phyloP scores from a whole-genome alignment of 2,329 filamentous ascomycete genomes.

The Aspergillus fumigatus region DNA sequence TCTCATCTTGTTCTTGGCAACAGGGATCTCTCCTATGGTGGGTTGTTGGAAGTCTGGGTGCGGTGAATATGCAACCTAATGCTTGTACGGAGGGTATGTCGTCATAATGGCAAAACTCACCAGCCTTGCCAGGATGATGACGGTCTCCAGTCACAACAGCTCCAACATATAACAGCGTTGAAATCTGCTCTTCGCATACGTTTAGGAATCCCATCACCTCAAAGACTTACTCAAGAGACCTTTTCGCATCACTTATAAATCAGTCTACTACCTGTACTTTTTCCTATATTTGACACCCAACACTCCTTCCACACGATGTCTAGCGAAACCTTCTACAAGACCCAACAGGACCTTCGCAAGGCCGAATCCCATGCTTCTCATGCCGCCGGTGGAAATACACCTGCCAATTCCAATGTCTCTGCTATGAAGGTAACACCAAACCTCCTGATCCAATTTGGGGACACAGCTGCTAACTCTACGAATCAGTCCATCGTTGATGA shows the following conservation, averaged over 20 bases:
- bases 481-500: conserved; percentile 37
- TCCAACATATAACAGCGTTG: background rate
- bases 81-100: background rate
- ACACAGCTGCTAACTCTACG: conserved; percentile 3
- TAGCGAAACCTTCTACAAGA: conserved; percentile 45
- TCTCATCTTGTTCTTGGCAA: background rate
- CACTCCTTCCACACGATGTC: conserved; percentile 21
- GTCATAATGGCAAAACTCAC: background rate
- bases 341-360: conserved; percentile 48
- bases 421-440: conserved; percentile 40
- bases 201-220: background rate
- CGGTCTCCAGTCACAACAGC: background rate
- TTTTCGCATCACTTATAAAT: background rate
- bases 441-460: background rate
- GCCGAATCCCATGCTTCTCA: conserved; percentile 40
- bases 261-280: background rate
- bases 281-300: background rate
- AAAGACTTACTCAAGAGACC: background rate
- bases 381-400: conserved; percentile 38
- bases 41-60: no score
- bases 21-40: no score
- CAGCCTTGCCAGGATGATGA: background rate
- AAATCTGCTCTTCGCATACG: background rate
- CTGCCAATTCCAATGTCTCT: conserved; percentile 43
- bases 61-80: background rate